phyloP scores from a whole-genome alignment of 2,329 filamentous ascomycete genomes.

The Colletotrichum sp. region DNA sequence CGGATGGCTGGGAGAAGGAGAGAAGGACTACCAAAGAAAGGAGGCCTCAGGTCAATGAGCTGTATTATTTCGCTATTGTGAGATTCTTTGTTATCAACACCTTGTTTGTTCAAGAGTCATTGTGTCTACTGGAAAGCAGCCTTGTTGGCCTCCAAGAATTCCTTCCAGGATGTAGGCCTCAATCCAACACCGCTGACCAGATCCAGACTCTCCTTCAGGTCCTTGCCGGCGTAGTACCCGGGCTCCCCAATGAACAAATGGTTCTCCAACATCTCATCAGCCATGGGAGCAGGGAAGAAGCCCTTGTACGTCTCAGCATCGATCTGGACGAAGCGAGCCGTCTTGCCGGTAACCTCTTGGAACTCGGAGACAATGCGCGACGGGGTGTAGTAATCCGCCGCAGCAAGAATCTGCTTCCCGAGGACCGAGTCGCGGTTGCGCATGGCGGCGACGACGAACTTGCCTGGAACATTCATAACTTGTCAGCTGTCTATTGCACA shows the following conservation, averaged over 20 bases:
- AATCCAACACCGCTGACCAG: constrained; percentile 3
- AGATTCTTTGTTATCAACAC: neutral
- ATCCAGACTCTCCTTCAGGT: neutral
- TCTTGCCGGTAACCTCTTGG: constrained; percentile 1
- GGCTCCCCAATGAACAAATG: constrained; percentile 25
- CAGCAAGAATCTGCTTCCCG: constrained; percentile 21
- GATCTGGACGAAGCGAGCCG: constrained; percentile 13
- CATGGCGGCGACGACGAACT: constrained; percentile 14
- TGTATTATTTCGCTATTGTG: no score
- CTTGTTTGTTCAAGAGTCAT: fast-evolving
- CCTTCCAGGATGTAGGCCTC: constrained; percentile 12
- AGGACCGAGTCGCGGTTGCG: neutral
- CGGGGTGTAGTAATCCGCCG: constrained; percentile 19
- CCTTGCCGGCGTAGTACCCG: constrained; percentile 20
- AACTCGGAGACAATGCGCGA: constrained; percentile 18
- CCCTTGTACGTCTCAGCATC: constrained; percentile 26
- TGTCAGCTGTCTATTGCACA: no score
- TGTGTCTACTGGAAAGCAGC: neutral
- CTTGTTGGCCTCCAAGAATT: constrained; percentile 9
- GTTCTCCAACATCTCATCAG: constrained; percentile 28
- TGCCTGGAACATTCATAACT: neutral
- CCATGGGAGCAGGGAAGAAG: constrained; percentile 25
- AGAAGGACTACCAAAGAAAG: neutral
- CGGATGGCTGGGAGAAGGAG: fast-evolving
- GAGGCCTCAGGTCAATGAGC: fast-evolving